Percentiles rank a stretch among this genome's conserved stretches.
These are phyloP conservation scores for Effrenium voratum DNA, from an alignment of 73 alveolate species.

Conservation along the genomic window DNA sequence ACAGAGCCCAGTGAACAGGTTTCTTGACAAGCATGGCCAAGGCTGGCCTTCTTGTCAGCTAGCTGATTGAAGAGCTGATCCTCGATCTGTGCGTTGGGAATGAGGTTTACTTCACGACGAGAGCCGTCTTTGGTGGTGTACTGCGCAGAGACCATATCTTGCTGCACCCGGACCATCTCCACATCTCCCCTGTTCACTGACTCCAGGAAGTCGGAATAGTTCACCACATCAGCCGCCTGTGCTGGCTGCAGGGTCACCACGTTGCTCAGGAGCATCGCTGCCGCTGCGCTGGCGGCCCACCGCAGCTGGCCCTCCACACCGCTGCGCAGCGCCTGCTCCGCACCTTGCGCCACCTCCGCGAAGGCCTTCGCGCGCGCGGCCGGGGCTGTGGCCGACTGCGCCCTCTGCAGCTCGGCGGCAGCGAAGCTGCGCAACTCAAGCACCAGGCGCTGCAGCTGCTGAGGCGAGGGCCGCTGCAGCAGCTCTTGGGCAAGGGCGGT, in stretches of 20 bases:
- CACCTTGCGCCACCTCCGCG: no score
- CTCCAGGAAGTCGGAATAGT: slow-evolving; percentile 18
- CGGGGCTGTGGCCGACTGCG: no score
- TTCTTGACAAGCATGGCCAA: neutral
- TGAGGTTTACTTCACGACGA: slow-evolving; percentile 61
- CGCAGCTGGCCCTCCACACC: slow-evolving; percentile 3
- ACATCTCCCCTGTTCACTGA: slow-evolving; percentile 75
- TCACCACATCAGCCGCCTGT: neutral
- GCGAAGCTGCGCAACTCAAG: no score
- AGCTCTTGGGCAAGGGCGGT: no score
- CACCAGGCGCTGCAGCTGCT: no score
- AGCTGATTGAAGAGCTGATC: slow-evolving; percentile 73
- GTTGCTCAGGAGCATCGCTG: neutral
- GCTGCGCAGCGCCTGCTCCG: no score
- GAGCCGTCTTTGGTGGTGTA: slow-evolving; percentile 71
- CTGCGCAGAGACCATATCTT: slow-evolving; percentile 79
- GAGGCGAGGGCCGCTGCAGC: no score
- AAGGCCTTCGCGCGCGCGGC: no score
- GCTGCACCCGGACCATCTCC: slow-evolving; percentile 92
- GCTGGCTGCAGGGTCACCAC: neutral
- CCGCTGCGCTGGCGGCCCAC: slow-evolving; percentile 10
- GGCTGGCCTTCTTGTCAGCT: slow-evolving; percentile 60
- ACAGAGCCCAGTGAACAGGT: no score
- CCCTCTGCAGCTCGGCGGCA: no score
- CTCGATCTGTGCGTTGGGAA: slow-evolving; percentile 72